phyloP scores from a whole-genome alignment of 2,329 filamentous ascomycete genomes.

The Hymenotorrendiella dingleyae region DNA sequence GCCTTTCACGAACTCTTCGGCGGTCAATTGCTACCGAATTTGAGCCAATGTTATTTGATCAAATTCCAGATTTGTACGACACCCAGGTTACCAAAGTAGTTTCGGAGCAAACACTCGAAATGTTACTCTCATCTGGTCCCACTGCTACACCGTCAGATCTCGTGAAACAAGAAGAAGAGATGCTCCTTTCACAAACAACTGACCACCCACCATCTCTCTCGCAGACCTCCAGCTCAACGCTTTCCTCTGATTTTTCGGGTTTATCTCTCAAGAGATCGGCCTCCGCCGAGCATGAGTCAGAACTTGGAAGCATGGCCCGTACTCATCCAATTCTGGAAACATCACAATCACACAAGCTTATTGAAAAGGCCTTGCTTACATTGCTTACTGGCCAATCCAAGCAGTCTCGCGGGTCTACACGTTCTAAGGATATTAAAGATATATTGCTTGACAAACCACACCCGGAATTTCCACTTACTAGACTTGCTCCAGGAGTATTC shows the following conservation, averaged over 20 bases:
- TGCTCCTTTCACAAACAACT: slow-evolving; percentile 10
- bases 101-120: neutral
- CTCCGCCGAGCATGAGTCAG: too few relatives aligned
- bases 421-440: neutral
- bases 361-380: slow-evolving; percentile 9
- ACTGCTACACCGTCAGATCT: neutral
- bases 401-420: too few relatives aligned
- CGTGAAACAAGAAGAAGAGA: slow-evolving; percentile 6
- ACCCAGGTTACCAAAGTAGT: neutral
- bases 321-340: slow-evolving; percentile 1
- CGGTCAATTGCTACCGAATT: slow-evolving; percentile 1
- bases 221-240: slow-evolving; percentile 1
- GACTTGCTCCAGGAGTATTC: slow-evolving; percentile 21
- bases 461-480: slow-evolving; percentile 12
- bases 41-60: neutral
- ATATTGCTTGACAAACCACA: slow-evolving; percentile 12
- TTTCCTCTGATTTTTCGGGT: slow-evolving; percentile 2
- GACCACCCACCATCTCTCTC: slow-evolving; percentile 2
- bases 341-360: slow-evolving; percentile 8
- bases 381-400: slow-evolving; percentile 13
- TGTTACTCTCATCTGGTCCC: neutral
- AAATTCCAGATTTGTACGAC: too few relatives aligned
- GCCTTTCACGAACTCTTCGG: slow-evolving; percentile 4
- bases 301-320: too few relatives aligned
- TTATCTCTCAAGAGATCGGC: neutral